phyloP scores from a whole-genome alignment of 768 basidiomycete species.

The Cystobasidium onofrii region DNA sequence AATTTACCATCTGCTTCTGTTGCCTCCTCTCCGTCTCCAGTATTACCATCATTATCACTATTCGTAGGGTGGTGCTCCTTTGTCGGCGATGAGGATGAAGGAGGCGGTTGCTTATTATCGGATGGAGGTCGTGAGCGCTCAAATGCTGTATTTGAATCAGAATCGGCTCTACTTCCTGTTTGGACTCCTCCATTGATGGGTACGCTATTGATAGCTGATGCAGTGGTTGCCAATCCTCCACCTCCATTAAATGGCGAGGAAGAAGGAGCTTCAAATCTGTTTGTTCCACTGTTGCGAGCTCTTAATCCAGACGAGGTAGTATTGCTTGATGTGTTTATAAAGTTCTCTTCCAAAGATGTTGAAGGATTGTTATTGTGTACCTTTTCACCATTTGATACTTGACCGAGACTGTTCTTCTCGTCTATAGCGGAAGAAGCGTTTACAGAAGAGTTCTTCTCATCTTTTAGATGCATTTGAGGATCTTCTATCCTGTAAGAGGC shows the following conservation, averaged over 20 bases:
- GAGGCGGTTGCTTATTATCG: background rate
- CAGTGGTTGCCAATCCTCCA: background rate
- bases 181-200: background rate
- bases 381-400: background rate
- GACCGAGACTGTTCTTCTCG: background rate
- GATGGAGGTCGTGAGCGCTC: background rate
- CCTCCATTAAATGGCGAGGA: background rate
- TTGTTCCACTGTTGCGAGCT: background rate
- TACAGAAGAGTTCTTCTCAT: too few relatives aligned
- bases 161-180: background rate
- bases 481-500: background rate
- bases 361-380: background rate
- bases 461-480: background rate
- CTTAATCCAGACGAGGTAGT: background rate
- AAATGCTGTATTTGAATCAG: background rate
- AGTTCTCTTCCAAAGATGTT: background rate
- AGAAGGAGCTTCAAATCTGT: background rate
- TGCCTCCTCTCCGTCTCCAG: background rate
- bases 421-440: background rate
- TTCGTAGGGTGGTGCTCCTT: too few relatives aligned
- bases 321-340: background rate
- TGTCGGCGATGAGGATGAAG: too few relatives aligned
- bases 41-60: background rate
- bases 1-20: conserved; percentile 4
- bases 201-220: background rate